Conservation (phyloP, 441 rosid species). For the Eutrema salsugineum region DNA sequence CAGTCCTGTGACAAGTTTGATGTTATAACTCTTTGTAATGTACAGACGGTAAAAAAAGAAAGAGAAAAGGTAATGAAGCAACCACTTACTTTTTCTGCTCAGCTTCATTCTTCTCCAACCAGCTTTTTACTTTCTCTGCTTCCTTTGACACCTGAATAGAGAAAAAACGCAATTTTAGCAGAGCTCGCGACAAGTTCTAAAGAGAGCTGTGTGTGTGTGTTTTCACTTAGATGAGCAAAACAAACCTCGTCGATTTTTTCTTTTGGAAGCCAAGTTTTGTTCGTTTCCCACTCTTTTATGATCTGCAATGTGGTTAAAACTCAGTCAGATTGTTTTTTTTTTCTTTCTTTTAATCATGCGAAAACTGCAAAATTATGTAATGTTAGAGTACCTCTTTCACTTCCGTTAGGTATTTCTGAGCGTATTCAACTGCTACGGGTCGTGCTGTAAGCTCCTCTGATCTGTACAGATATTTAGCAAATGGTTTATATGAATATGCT, state of each 20-base stretch:
- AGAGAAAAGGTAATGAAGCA: not conserved
- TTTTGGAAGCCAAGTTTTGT: constrained; percentile 91
- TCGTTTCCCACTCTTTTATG: constrained; percentile 62
- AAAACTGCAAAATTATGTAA: constrained; percentile 3
- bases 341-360: not conserved
- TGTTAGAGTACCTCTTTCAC: constrained; percentile 63
- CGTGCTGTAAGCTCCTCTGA: constrained; percentile 78
- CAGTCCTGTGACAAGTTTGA: constrained; percentile 39
- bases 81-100: constrained; percentile 70
- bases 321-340: not conserved
- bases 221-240: constrained; percentile 1
- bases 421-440: constrained; percentile 64
- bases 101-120: constrained; percentile 85
- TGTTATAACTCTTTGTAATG: constrained; percentile 1
- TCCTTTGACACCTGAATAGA: constrained; percentile 51
- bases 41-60: not conserved
- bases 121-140: constrained; percentile 62
- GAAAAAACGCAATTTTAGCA: not conserved
- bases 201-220: not conserved
- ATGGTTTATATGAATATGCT: not conserved
- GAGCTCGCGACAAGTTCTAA: not conserved
- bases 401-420: constrained; percentile 57
- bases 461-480: constrained; percentile 35
- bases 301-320: constrained; percentile 47
- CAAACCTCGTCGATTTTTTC: constrained; percentile 72